Percentiles rank a stretch among this genome's conserved stretches.
These are phyloP conservation scores for Tulasnella sp. DNA, from an alignment of 768 basidiomycete species.

Conservation along the genomic window DNA sequence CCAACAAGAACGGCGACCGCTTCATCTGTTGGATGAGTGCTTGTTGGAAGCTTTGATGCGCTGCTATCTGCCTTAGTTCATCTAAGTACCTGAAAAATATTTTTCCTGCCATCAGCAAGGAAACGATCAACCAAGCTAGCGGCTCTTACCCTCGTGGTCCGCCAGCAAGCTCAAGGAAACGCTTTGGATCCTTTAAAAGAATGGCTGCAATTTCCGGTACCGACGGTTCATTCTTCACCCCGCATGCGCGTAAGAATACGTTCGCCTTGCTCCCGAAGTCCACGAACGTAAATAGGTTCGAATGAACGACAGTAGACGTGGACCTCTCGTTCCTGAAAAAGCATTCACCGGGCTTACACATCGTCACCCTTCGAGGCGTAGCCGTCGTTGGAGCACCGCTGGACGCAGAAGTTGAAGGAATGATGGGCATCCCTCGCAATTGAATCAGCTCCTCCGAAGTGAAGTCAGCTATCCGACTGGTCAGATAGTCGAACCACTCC, in stretches of 20 bases:
- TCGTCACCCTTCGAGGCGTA: background rate
- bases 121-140: background rate
- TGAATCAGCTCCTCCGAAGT: conserved; percentile 41
- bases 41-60: conserved; percentile 33
- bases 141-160: conserved; percentile 52
- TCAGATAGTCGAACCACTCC: conserved; percentile 58
- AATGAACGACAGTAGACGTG: conserved; percentile 44
- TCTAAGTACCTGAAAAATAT: conserved; percentile 53
- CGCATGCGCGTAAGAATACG: conserved; percentile 74
- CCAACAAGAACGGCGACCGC: conserved; percentile 59
- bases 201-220: conserved; percentile 70
- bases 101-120: background rate
- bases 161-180: conserved; percentile 61
- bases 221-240: conserved; percentile 78
- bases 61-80: conserved; percentile 73
- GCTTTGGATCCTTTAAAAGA: conserved; percentile 53
- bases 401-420: conserved; percentile 40
- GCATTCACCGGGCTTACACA: conserved; percentile 37
- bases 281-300: conserved; percentile 76
- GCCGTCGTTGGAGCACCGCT: background rate
- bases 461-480: conserved; percentile 56
- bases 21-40: conserved; percentile 58
- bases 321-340: conserved; percentile 45
- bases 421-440: conserved; percentile 51
- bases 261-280: conserved; percentile 80